These are phyloP conservation scores for Centella asiatica DNA, from an alignment of 129 eudicot genomes.

Conservation along the genomic window DNA sequence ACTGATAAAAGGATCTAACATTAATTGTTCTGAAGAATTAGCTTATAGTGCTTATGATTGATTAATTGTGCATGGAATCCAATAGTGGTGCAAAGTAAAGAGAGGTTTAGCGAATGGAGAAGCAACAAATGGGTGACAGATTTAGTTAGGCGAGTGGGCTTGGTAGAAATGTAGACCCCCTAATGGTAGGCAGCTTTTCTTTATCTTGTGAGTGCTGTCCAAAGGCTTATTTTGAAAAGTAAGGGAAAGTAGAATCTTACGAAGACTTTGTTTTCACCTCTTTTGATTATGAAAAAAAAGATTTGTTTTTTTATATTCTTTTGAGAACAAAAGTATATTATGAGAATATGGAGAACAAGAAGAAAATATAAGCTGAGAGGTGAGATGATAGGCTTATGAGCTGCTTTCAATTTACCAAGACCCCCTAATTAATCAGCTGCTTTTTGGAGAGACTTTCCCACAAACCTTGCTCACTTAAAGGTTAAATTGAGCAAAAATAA, in stretches of 20 bases:
- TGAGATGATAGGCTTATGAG: not conserved
- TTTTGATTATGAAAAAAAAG: constrained; percentile 5
- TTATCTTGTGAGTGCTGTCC: constrained; percentile 28
- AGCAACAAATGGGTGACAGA: constrained; percentile 18
- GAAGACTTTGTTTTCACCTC: constrained; percentile 14
- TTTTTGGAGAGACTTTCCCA: not conserved
- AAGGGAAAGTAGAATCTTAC: constrained; percentile 30
- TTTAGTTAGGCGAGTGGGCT: constrained; percentile 28
- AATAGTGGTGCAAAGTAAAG: constrained; percentile 6
- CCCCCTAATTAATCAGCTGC: not conserved
- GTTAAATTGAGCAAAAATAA: too few relatives aligned
- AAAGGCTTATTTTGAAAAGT: constrained; percentile 7
- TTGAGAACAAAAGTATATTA: not conserved
- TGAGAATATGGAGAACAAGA: not conserved
- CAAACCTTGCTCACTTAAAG: too few relatives aligned
- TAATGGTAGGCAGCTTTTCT: constrained; percentile 41
- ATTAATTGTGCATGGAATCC: constrained; percentile 11
- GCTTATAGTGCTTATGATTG: not conserved
- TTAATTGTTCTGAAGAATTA: not conserved
- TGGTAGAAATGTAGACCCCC: constrained; percentile 34
- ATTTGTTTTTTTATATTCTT: constrained; percentile 6
- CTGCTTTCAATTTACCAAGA: not conserved
- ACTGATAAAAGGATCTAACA: too few relatives aligned
- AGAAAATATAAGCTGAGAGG: not conserved
- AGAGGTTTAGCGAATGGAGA: constrained; percentile 7